Conservation (phyloP, 768 basidiomycete genomes). For the Amanita subjunquillea region DNA sequence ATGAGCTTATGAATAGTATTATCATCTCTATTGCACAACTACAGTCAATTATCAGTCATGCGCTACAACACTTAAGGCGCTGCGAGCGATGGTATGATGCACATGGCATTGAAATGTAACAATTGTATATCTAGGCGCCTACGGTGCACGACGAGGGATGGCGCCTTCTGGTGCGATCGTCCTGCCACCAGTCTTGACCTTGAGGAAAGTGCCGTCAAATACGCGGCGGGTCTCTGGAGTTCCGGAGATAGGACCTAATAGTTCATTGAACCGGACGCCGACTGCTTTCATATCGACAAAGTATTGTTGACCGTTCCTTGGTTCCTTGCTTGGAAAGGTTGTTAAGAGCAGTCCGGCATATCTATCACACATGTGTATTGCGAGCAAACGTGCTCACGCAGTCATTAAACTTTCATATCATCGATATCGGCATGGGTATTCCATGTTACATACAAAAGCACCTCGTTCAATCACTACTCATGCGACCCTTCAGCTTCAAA, state of each 20-base stretch:
- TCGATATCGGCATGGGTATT: no score
- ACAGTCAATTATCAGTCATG: not conserved
- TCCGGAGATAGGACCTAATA: slow-evolving; percentile 45
- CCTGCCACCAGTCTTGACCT: slow-evolving; percentile 14
- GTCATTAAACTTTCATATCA: no score
- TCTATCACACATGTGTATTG: no score
- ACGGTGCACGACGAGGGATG: slow-evolving; percentile 8
- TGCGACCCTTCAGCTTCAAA: not conserved
- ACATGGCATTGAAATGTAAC: not conserved
- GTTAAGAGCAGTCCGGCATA: no score
- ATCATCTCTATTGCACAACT: no score
- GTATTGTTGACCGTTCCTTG: slow-evolving; percentile 37
- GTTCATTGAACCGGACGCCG: slow-evolving; percentile 44
- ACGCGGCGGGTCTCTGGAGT: slow-evolving; percentile 12
- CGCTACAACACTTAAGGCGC: not conserved
- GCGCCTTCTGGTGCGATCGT: not conserved
- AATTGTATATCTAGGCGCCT: slow-evolving; percentile 11
- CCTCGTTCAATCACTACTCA: not conserved
- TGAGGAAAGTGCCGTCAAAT: slow-evolving; percentile 12
- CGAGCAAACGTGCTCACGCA: no score
- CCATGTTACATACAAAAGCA: no score
- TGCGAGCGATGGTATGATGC: not conserved
- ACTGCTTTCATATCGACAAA: slow-evolving; percentile 49
- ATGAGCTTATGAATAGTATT: not conserved
- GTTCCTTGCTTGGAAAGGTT: no score